Percentiles rank a stretch among this genome's conserved stretches.
phyloP scores from a whole-genome alignment of 148 eudicot species.

The Simmondsia chinensis region DNA sequence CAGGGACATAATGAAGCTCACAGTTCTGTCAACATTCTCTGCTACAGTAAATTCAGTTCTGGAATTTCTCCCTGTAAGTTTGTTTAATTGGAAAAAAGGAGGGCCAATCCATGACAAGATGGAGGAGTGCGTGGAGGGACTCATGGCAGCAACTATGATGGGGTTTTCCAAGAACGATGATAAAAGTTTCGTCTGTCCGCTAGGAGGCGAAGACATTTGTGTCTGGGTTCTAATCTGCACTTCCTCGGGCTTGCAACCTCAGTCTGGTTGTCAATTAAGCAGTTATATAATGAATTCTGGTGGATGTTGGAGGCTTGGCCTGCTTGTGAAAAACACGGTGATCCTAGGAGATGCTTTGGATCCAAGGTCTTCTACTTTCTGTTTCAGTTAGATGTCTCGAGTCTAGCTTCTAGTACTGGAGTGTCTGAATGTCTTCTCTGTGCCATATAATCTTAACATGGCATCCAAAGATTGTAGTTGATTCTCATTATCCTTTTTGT shows the following conservation, averaged over 20 bases:
- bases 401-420: no score
- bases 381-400: neutral
- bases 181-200: constrained; percentile 12
- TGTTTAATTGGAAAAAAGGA: constrained; percentile 45
- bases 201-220: constrained; percentile 43
- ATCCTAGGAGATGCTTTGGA: constrained; percentile 53
- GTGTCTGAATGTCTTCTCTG: neutral
- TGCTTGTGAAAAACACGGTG: constrained; percentile 50
- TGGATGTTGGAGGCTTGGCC: constrained; percentile 72
- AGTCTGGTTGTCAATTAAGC: constrained; percentile 21
- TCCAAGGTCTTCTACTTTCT: constrained; percentile 38
- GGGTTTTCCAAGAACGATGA: constrained; percentile 18
- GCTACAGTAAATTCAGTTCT: constrained; percentile 50
- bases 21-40: constrained; percentile 59
- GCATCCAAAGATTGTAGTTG: no score
- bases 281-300: constrained; percentile 14
- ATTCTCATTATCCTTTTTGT: no score
- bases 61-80: constrained; percentile 50
- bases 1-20: constrained; percentile 70
- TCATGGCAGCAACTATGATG: constrained; percentile 42
- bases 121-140: constrained; percentile 28
- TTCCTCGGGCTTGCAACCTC: constrained; percentile 23
- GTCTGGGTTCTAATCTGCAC: constrained; percentile 61
- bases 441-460: no score
- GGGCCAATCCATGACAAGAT: constrained; percentile 13